These are phyloP conservation scores for Wallemia hederae DNA, from an alignment of 1,284 basidiomycete species.

Conservation along the genomic window DNA sequence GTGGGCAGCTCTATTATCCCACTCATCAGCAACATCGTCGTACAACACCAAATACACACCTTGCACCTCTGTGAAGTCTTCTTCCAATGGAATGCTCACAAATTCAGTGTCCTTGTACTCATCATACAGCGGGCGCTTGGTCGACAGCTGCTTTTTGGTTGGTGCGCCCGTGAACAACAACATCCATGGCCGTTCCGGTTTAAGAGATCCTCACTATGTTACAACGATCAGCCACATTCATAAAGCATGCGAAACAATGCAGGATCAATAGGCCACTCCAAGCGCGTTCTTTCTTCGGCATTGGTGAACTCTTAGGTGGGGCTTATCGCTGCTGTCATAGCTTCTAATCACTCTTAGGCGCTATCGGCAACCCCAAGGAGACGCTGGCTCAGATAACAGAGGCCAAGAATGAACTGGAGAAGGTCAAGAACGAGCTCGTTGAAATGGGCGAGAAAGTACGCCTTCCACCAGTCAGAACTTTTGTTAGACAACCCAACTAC, in stretches of 20 bases:
- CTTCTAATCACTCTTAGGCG: constrained; percentile 10
- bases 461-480: constrained; percentile 40
- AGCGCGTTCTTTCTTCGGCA: constrained; percentile 27
- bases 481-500: constrained; percentile 40
- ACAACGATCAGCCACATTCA: neutral
- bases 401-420: constrained; percentile 37
- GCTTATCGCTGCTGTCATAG: neutral
- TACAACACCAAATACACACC: too few species aligned
- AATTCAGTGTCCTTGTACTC: neutral
- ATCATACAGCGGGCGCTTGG: neutral
- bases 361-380: constrained; percentile 47
- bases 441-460: constrained; percentile 35
- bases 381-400: constrained; percentile 46
- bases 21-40: too few species aligned
- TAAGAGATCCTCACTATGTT: neutral
- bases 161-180: neutral
- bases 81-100: neutral
- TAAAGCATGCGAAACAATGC: neutral
- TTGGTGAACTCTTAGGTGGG: constrained; percentile 35
- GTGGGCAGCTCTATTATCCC: too few species aligned
- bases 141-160: neutral
- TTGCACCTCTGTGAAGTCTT: too few species aligned
- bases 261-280: neutral
- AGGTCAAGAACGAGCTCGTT: constrained; percentile 36
- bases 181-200: neutral